Base-by-base conservation (phyloP, 2,329 filamentous ascomycete species). In the Aspergillus sp. region DNA sequence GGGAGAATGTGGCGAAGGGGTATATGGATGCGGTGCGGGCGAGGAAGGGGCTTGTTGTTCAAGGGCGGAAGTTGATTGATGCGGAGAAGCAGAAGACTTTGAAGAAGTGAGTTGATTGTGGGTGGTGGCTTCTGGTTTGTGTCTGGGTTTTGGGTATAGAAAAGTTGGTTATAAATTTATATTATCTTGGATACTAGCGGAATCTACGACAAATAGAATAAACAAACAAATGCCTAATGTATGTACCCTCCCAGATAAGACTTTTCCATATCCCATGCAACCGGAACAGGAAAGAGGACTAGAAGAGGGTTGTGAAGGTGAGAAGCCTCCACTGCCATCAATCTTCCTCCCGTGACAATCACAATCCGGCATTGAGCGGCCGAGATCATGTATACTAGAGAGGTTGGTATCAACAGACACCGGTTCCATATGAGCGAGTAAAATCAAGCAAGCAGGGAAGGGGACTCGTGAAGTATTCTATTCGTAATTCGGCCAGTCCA, bases 1-100 rank as follows among this genome's bases (percentile, higher is more conserved):
- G 76, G 53, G 91, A 96, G 69, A 96, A 95, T 62, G 84, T 96
- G 31, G 91, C 91, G 15, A 94, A 93, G 74, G 68, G 83, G 54
- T 96, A 96, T 67, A 88, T 98, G 74, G 91, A 98, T 64, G 69
- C 74, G 24, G 89, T 98, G 25, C 70, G 91, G 52, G 72, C 70
- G 55, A 72, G 86, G 60, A 98, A 98, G 74, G 91, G 91, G 0
- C 53, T 98, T 60, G 63, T 93, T 47, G 80, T 98, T 3, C 78
- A 80, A 65, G 83, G 82, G 2, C 75, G 69, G 58, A 76, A 80
- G 45, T 60, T 81, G 47, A 73, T 85, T 45, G 84, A 91, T 68
- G 91, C 86, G 1, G 88, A 95, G 74, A 98, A 98, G 74, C 89
- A 81, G 66, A 81, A 79, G 68, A 81, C 75, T 20, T 51, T 81